Conservation (phyloP, 1,139 yeast genomes). For the Meyerozyma athensensis region DNA sequence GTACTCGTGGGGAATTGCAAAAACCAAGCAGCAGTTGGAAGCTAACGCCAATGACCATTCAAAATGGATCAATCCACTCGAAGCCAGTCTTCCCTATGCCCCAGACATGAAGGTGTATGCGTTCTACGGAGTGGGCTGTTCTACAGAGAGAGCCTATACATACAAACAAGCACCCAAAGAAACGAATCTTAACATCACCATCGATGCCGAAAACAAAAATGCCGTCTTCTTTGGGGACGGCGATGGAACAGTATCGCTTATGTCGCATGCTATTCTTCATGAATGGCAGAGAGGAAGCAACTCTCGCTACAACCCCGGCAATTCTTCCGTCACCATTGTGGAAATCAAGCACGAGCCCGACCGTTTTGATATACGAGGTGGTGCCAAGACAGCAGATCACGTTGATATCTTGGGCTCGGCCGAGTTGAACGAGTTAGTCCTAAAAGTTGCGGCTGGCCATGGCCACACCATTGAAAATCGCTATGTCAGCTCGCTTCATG, state of each 20-base stretch:
- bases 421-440: constrained; percentile 77
- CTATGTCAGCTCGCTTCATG: constrained; percentile 53
- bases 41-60: constrained; percentile 62
- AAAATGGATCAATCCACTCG: constrained; percentile 92
- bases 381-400: constrained; percentile 96
- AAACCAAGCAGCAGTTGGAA: constrained; percentile 50
- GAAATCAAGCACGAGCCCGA: constrained; percentile 94
- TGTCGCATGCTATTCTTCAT: constrained; percentile 76
- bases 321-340: constrained; percentile 66
- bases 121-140: constrained; percentile 92
- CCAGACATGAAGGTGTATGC: constrained; percentile 88
- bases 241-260: constrained; percentile 87
- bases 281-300: constrained; percentile 69
- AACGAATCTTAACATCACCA: constrained; percentile 59
- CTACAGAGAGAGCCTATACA: constrained; percentile 88
- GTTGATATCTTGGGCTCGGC: constrained; percentile 95
- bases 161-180: constrained; percentile 62
- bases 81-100: constrained; percentile 85
- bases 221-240: constrained; percentile 87
- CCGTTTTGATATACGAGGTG: constrained; percentile 90
- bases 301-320: constrained; percentile 80
- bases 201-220: constrained; percentile 50
- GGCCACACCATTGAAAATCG: constrained; percentile 64
- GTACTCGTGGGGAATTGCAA: constrained; percentile 77
- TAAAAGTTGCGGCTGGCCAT: constrained; percentile 76